Percentiles rank a stretch among this genome's conserved stretches.
Conservation (phyloP, 2,329 filamentous ascomycete genomes). For the Pyricularia grisea region DNA sequence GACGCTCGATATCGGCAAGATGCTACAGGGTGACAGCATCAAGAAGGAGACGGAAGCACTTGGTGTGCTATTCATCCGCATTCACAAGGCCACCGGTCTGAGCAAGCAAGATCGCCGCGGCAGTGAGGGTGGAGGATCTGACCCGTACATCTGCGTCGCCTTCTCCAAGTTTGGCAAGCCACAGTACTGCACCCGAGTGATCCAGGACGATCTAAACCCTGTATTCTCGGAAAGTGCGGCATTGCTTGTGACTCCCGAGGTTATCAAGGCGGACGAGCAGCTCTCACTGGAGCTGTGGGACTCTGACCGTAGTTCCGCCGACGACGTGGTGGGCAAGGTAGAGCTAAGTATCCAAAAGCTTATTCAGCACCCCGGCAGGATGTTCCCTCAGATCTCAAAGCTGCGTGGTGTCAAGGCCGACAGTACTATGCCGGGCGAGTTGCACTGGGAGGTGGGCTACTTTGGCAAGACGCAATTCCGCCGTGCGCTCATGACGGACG, state of each 20-base stretch:
- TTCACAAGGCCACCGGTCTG: constrained; percentile 76
- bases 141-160: constrained; percentile 89
- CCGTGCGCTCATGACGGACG: constrained; percentile 74
- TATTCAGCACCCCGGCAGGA: constrained; percentile 85
- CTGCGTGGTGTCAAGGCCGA: constrained; percentile 75
- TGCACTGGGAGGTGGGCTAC: constrained; percentile 94
- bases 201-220: constrained; percentile 88
- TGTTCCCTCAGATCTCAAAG: constrained; percentile 83
- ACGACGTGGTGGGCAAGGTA: constrained; percentile 91
- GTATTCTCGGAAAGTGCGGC: constrained; percentile 85
- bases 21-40: constrained; percentile 85
- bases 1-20: constrained; percentile 82
- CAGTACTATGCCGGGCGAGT: constrained; percentile 81
- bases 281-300: constrained; percentile 94
- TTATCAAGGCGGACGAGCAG: constrained; percentile 90
- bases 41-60: constrained; percentile 81
- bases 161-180: constrained; percentile 97
- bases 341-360: constrained; percentile 91
- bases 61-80: constrained; percentile 85
- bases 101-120: constrained; percentile 86
- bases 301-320: constrained; percentile 82
- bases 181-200: constrained; percentile 94
- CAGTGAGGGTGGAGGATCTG: constrained; percentile 76
- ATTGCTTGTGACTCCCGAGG: constrained; percentile 75
- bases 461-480: constrained; percentile 88